A percentile compares a stretch with the other conserved stretches of the same genome.
phyloP scores from a whole-genome alignment of 495 filamentous ascomycete genomes.

The Hypoxylon intermedium region DNA sequence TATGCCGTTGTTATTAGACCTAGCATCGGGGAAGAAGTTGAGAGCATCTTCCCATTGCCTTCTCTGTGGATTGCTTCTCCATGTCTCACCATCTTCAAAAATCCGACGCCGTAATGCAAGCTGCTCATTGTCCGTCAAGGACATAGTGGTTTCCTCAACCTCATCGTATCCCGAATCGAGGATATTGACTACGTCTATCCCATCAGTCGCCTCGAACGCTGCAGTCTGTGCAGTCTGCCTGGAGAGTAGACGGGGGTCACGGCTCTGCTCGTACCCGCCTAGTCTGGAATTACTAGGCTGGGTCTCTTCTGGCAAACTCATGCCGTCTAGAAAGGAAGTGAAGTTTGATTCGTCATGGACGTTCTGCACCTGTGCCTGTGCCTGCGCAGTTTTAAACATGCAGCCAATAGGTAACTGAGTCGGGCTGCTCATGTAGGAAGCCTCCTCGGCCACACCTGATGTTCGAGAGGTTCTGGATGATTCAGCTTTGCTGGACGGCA shows the following conservation, averaged over 20 bases:
- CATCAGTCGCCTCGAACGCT: constrained; percentile 41
- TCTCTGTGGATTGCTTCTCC: not conserved
- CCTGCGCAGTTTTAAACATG: constrained; percentile 27
- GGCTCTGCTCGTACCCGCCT: not conserved
- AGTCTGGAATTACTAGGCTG: constrained; percentile 29
- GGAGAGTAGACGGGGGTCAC: not conserved
- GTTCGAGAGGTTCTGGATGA: constrained; percentile 13
- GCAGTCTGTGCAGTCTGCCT: constrained; percentile 5
- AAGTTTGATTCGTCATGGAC: constrained; percentile 53
- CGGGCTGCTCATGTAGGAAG: constrained; percentile 5
- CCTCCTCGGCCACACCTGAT: constrained; percentile 2
- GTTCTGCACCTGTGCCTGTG: constrained; percentile 44
- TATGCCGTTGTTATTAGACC: constrained; percentile 18
- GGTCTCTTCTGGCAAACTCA: constrained; percentile 36
- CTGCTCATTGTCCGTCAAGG: constrained; percentile 34
- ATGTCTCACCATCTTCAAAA: constrained; percentile 36
- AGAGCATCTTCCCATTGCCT: constrained; percentile 50
- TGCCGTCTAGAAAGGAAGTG: constrained; percentile 52
- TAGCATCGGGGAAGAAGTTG: constrained; percentile 51
- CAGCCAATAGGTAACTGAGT: not conserved
- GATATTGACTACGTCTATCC: constrained; percentile 53
- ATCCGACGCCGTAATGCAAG: constrained; percentile 43
- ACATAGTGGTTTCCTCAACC: constrained; percentile 31
- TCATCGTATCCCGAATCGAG: constrained; percentile 38
- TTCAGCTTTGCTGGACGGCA: constrained; percentile 33